Evolutionary conservation across 805 yeast genomes (phyloP), one percentile per base, ranked within the genome.

Genomic region (Myxozyma vanderwaltii): DNA sequence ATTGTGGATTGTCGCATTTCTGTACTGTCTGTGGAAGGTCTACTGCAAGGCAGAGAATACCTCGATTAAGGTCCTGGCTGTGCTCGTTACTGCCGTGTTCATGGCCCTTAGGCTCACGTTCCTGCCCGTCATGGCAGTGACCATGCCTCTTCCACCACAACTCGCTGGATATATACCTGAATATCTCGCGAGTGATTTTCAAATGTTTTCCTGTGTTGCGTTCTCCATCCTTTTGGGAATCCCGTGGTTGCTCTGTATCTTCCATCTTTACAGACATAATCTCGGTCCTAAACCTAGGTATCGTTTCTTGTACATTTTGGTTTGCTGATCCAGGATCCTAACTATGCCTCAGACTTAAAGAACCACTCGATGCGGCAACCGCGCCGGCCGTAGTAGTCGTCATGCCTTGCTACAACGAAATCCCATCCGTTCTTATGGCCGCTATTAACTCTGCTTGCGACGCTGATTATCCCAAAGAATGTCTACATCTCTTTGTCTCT

Each of bases 301-400:
- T 29, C 10, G 10, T 17, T 41, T 39, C 38, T 26, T 26, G 3
- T 15, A 12, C 24, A 17, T 38, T 26, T 24, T 23, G 7, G 5
- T 3, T 5, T 12, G 1, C 21, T 3, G 15, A 12, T 10, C 15
- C 51, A 27, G 17, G 23, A 19, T n/a, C 17, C 4, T 27, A 26
- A 19, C 24, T 35, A 12, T 24, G 12, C 24, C 35, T 17, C 13
- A 56, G 63, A 46, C 31, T 50, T 13, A 46, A 33, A 10, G 38
- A 46, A 4, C 36, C 17, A 3, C 49, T 60, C 29, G 31, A 24
- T 24, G 40, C 54, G 19, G 53, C 35, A 23, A 44, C 53, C 15
- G 64, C 64, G 39, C 64, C 64, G 31, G 53, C 49, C n/a, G 63
- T 61, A 4, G 63, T 61, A 7, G 58, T 61, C 31, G 62, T 61